These are phyloP conservation scores for Colletotrichum spaethianum DNA, from an alignment of 2,329 filamentous ascomycete species.

Conservation along the genomic window DNA sequence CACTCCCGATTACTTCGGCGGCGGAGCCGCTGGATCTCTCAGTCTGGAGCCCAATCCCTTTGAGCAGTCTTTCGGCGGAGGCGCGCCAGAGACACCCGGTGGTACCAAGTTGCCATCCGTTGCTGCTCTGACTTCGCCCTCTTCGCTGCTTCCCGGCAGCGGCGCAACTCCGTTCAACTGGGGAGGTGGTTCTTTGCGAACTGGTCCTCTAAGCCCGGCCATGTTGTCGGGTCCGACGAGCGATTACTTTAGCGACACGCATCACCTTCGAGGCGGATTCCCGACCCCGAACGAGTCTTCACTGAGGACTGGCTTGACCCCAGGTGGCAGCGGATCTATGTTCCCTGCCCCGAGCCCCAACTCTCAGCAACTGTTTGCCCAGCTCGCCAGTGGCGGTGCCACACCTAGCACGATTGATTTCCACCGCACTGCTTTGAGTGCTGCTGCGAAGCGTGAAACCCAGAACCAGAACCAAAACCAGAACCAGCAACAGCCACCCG, in stretches of 20 bases:
- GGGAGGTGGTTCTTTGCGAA: slow-evolving; percentile 86
- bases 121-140: slow-evolving; percentile 91
- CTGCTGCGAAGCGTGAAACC: slow-evolving; percentile 75
- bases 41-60: slow-evolving; percentile 95
- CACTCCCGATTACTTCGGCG: slow-evolving; percentile 79
- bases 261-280: slow-evolving; percentile 85
- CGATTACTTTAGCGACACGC: slow-evolving; percentile 90
- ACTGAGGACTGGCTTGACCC: slow-evolving; percentile 89
- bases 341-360: slow-evolving; percentile 93
- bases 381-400: slow-evolving; percentile 83
- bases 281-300: slow-evolving; percentile 98
- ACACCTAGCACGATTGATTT: slow-evolving; percentile 95
- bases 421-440: slow-evolving; percentile 90
- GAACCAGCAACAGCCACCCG: slow-evolving; percentile 45
- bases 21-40: slow-evolving; percentile 68
- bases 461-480: slow-evolving; percentile 57
- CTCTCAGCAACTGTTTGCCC: slow-evolving; percentile 81
- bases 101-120: slow-evolving; percentile 89
- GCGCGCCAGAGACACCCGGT: slow-evolving; percentile 83
- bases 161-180: slow-evolving; percentile 84
- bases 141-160: slow-evolving; percentile 81
- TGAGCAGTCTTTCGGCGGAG: slow-evolving; percentile 88
- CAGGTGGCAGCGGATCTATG: slow-evolving; percentile 96
- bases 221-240: slow-evolving; percentile 91
- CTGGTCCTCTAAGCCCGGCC: slow-evolving; percentile 93